Percentiles rank a stretch among this genome's conserved stretches.
Evolutionary conservation across 2,329 filamentous ascomycete genomes (phyloP).

Genomic region (Phialocephala sp.): DNA sequence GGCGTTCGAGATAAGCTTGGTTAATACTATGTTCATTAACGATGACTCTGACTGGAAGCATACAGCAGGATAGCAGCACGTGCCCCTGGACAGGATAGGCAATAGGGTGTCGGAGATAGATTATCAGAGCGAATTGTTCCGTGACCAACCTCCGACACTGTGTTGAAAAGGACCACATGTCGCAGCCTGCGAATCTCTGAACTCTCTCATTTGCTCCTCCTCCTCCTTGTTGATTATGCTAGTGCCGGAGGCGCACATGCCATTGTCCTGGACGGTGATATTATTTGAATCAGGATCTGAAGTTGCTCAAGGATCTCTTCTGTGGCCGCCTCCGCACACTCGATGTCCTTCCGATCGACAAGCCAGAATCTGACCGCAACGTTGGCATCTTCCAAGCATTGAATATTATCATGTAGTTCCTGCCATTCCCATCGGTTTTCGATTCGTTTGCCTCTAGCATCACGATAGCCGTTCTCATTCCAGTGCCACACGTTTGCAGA

Average conservation of each 20-base stretch:
- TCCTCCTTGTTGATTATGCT: neutral
- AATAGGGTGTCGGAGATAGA: no score
- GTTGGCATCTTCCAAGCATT: neutral
- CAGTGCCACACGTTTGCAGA: neutral
- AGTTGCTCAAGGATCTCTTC: no score
- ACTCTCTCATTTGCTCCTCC: neutral
- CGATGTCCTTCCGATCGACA: neutral
- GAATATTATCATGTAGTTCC: neutral
- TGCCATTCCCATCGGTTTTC: neutral
- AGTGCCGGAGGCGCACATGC: no score
- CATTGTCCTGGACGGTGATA: no score
- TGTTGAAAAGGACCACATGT: neutral
- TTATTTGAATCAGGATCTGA: no score
- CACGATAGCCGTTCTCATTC: neutral
- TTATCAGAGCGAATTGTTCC: no score
- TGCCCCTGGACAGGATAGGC: no score
- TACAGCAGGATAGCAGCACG: no score
- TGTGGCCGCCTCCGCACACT: neutral
- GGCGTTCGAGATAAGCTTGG: neutral
- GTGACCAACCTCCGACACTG: neutral
- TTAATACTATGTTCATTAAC: neutral
- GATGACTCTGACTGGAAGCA: no score
- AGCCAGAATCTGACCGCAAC: neutral
- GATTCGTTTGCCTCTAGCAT: neutral
- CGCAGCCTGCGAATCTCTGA: no score